Base-by-base conservation (phyloP, 768 basidiomycete species). In the Arthromyces matolae region DNA sequence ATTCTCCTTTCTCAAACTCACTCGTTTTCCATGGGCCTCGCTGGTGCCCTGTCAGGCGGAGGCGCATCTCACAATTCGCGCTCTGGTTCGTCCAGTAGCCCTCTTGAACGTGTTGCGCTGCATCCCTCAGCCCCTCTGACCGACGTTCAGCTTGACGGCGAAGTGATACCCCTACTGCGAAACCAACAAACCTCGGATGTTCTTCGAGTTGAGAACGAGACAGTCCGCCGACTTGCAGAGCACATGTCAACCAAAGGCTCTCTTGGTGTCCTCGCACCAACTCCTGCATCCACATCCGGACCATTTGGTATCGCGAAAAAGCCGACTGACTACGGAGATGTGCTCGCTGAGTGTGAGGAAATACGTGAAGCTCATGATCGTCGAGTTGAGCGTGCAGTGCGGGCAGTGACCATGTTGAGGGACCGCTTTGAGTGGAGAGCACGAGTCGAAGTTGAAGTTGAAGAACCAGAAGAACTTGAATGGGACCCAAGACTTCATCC, bases 401-500 rank as follows among this genome's bases (percentile, higher is more conserved):
- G 83, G 34, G 89, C 90, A 0, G 89, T 93, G 8, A 73, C 72
- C 31, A 83, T 92, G 78, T 68, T 92, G 7, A 69, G 77, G 49
- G 89, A 92, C 47, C 85, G 80, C 63, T 91, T 84, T 61, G 87
- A 91, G 38, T 89, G 88, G 85, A 83, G 83, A 61, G 79, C 81
- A 54, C 73, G 89, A n/a, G 84, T 91, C 18, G 81, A 80, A 51
- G 87, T 89, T 10, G 83, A 84, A 57, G 79, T 81, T 12, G 87
- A 86, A 53, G 87, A 89, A 62, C 86, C 85, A 3, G 86, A 89
- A 55, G 88, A 89, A 52, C 65, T 86, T 29, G 81, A 79, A 16
- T 86, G 83, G 83, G 83, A 84, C 54, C 82, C 83, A 4, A 70
- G 79, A 33, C 24, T 69, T 37, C 47, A 55, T 33, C 47, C 45